phyloP scores from a whole-genome alignment of 345 rosid genomes.

The Arabis alpina region DNA sequence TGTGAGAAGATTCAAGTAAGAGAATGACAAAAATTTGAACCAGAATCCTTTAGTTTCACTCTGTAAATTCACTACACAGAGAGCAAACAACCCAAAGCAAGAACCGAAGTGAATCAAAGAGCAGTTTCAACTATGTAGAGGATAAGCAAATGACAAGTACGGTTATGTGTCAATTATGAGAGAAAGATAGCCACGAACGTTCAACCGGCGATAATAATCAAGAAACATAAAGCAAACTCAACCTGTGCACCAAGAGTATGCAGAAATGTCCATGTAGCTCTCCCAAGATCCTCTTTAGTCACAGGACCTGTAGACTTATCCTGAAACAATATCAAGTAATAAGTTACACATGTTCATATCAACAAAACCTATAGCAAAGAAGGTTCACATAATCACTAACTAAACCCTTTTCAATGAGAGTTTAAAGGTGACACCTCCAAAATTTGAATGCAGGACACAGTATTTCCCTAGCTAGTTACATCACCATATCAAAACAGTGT shows the following conservation, averaged over 20 bases:
- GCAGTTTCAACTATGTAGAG: no score
- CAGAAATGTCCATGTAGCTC: constrained; percentile 94
- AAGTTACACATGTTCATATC: not conserved
- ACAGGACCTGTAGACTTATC: constrained; percentile 69
- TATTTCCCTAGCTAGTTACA: not conserved
- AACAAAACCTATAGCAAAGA: constrained; percentile 11
- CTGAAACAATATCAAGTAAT: constrained; percentile 40
- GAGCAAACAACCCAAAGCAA: not conserved
- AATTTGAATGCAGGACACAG: not conserved
- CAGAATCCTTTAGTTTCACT: not conserved
- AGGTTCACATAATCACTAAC: not conserved
- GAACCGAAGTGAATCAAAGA: not conserved
- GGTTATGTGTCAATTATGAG: not conserved
- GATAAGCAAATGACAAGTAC: not conserved
- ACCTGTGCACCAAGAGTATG: constrained; percentile 99
- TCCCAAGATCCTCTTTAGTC: constrained; percentile 91
- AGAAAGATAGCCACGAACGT: constrained; percentile 11
- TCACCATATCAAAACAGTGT: not conserved
- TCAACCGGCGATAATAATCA: not conserved
- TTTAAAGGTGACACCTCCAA: not conserved
- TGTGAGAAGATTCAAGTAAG: not conserved
- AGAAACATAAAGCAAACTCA: constrained; percentile 11
- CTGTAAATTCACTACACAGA: constrained; percentile 8
- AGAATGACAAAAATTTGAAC: not conserved
- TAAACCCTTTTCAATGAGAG: not conserved